phyloP scores from a whole-genome alignment of 169 alveolate species.

The Babesia microti region DNA sequence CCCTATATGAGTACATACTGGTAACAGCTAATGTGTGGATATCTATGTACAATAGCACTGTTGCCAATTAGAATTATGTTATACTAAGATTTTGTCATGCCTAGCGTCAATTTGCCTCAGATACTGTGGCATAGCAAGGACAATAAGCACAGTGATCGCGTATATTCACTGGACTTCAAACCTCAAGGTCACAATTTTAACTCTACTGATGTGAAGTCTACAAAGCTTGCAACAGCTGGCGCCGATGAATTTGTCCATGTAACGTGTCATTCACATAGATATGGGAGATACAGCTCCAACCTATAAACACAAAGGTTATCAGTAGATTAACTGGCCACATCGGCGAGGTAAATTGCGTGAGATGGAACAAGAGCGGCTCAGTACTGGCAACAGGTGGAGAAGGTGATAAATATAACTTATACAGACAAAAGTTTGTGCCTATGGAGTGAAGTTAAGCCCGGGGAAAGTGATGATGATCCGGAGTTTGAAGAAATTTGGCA shows the following conservation, averaged over 20 bases:
- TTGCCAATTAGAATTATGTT: too few relatives aligned
- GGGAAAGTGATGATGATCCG: neutral
- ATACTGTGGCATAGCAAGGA: slow-evolving; percentile 82
- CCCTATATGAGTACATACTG: too few relatives aligned
- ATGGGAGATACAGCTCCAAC: slow-evolving; percentile 13
- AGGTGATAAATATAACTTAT: slow-evolving; percentile 52
- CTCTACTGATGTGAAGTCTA: neutral
- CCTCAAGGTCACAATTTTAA: slow-evolving; percentile 37
- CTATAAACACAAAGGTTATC: slow-evolving; percentile 24
- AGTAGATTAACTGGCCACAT: slow-evolving; percentile 74
- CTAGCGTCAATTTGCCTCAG: slow-evolving; percentile 72
- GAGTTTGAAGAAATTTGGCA: neutral
- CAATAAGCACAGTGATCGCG: slow-evolving; percentile 76
- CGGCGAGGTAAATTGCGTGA: slow-evolving; percentile 75
- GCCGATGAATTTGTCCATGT: slow-evolving; percentile 79
- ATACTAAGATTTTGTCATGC: slow-evolving; percentile 46
- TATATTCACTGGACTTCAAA: slow-evolving; percentile 76
- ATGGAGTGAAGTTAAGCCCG: neutral
- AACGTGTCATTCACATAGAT: slow-evolving; percentile 21
- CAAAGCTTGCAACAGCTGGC: slow-evolving; percentile 75
- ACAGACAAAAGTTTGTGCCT: too few relatives aligned
- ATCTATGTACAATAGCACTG: too few relatives aligned
- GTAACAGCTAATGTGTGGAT: too few relatives aligned
- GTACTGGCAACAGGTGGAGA: slow-evolving; percentile 78
- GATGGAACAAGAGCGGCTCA: slow-evolving; percentile 71